Base-by-base conservation (phyloP, 176 grass and related monocot species). In the Phyllostachys edulis region DNA sequence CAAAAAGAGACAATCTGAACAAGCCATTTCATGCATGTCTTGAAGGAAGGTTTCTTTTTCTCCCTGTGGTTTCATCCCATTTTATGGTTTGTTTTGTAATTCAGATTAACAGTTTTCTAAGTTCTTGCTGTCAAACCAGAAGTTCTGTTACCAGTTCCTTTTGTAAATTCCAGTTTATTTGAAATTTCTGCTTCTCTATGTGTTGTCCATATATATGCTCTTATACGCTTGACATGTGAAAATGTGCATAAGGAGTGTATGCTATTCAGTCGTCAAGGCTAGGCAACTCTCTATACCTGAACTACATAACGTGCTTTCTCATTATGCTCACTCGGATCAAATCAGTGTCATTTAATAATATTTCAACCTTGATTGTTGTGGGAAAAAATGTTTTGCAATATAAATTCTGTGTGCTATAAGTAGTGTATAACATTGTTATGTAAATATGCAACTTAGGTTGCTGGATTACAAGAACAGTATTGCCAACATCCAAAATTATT, bases 21-120 rank as follows among this genome's bases (percentile, higher is more conserved):
- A 77, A 86, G 65, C 37, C 45, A 69, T 75, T 62, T 38, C 60
- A 72, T 74, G 69, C 72, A 36, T 85, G 50, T 80, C 61, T 52
- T 56, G 40, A 81, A 76, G 61, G 57, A 79, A 94, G 82, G 82
- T 91, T 91, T 55, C 70, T 76, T 90, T 76, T 87, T 78, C 72
- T 89, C 37, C 82, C 14, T 85, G 85, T 87, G 37, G 56, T 89
- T 81, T 71, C 61, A 84, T 71, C 73, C 67, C 18, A 78, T 89
- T 18, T 84, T 60, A 62, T 60, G 63, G 79, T 76, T 78, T 79
- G 46, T 80, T 80, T 65, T 81, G 62, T 90, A 82, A 65, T 79
- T 37, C 9, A 66, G 67, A 41, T 77, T 84, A 27, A 88, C 70
- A 62, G 26, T 60, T 89, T 87, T 39, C 54, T 49, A 74, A 56